phyloP scores from a whole-genome alignment of 2,329 filamentous ascomycete genomes.

The Penicillium sclerotiorum region DNA sequence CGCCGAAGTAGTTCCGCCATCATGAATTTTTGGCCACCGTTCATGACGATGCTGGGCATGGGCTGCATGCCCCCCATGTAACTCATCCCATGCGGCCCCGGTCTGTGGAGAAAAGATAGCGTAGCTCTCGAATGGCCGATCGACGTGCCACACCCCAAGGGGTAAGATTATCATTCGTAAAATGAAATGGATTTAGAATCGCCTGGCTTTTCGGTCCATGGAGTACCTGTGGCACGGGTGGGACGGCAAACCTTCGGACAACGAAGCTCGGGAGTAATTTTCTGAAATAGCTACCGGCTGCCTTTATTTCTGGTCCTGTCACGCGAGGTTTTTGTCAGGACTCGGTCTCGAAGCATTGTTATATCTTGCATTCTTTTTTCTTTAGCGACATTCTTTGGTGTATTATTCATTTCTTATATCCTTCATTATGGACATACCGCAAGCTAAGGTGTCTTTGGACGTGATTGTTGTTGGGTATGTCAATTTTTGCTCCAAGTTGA shows the following conservation, averaged over 20 bases:
- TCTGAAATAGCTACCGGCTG: conserved; percentile 14
- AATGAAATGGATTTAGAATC: neutral
- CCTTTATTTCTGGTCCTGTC: neutral
- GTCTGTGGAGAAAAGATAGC: conserved; percentile 12
- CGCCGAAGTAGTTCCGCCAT: neutral
- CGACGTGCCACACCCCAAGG: conserved; percentile 3
- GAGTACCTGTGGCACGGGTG: conserved; percentile 15
- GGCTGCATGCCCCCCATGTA: neutral
- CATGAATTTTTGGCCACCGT: neutral
- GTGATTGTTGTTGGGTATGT: conserved; percentile 40
- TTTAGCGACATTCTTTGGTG: neutral
- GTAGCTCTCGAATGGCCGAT: conserved; percentile 8
- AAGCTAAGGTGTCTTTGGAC: conserved; percentile 32
- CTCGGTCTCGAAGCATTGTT: neutral
- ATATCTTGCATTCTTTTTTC: neutral
- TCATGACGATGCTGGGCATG: neutral
- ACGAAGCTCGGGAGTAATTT: conserved; percentile 13
- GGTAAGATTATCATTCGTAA: conserved; percentile 4
- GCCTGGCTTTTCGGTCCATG: neutral
- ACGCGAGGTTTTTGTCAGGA: neutral
- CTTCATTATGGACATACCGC: conserved; percentile 22
- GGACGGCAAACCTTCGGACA: conserved; percentile 17
- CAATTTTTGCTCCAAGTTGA: neutral
- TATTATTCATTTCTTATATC: neutral
- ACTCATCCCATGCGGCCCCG: conserved; percentile 2